phyloP scores from a whole-genome alignment of 257 asterid genomes.

The Salvia hispanica region DNA sequence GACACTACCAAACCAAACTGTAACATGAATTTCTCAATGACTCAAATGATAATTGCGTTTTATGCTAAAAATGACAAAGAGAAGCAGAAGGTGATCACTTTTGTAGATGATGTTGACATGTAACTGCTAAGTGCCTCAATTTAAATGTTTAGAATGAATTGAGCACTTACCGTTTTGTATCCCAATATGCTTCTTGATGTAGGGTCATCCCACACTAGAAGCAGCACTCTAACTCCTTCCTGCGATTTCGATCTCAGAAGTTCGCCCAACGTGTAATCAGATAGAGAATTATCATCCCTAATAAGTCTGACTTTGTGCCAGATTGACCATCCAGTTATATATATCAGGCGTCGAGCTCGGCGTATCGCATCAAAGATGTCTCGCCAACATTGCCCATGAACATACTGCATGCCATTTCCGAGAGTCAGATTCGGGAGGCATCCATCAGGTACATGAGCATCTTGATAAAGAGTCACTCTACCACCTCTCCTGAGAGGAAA shows the following conservation, averaged over 20 bases:
- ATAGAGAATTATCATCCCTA: slow-evolving; percentile 68
- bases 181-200: slow-evolving; percentile 94
- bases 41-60: not conserved
- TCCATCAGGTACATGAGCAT: slow-evolving; percentile 96
- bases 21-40: not conserved
- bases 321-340: slow-evolving; percentile 96
- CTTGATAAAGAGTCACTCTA: slow-evolving; percentile 85
- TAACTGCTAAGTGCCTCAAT: slow-evolving; percentile 3
- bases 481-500: slow-evolving; percentile 97
- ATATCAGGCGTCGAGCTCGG: slow-evolving; percentile 78
- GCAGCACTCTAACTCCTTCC: slow-evolving; percentile 98
- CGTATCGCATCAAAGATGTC: slow-evolving; percentile 89
- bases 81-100: slow-evolving; percentile 15
- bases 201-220: slow-evolving; percentile 97
- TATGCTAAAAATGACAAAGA: slow-evolving; percentile 22
- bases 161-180: slow-evolving; percentile 76
- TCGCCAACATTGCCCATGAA: slow-evolving; percentile 92
- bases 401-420: slow-evolving; percentile 67
- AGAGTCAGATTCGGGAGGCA: slow-evolving; percentile 72
- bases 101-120: slow-evolving; percentile 21
- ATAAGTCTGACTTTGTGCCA: slow-evolving; percentile 94
- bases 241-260: slow-evolving; percentile 89
- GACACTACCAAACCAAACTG: slow-evolving; percentile 15
- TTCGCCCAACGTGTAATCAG: slow-evolving; percentile 75
- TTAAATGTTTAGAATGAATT: slow-evolving; percentile 14